Evolutionary conservation across 2,329 filamentous ascomycete species (phyloP).

Genomic region (Daldinia sp.): DNA sequence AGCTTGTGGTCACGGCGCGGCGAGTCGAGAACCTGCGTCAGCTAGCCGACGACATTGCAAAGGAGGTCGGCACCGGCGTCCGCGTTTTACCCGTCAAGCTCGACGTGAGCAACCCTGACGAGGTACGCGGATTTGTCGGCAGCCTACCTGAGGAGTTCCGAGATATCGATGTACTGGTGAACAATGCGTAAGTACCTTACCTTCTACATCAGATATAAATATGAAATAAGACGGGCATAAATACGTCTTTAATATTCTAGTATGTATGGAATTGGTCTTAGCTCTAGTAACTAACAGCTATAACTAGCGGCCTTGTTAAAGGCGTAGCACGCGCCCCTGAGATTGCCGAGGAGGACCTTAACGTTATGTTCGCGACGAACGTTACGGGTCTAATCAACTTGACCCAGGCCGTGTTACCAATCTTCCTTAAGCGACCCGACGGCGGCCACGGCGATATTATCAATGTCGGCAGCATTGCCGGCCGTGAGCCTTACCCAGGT

Average conservation of each 20-base stretch:
- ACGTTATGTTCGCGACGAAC: constrained; percentile 91
- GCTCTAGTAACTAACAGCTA: background rate
- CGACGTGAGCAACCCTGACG: constrained; percentile 84
- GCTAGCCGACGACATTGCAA: constrained; percentile 79
- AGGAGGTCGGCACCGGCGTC: constrained; percentile 82
- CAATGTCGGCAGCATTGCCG: constrained; percentile 75
- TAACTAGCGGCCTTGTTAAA: constrained; percentile 82
- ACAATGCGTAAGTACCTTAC: constrained; percentile 81
- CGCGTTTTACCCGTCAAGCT: constrained; percentile 85
- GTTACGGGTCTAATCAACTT: constrained; percentile 95
- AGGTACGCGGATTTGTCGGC: constrained; percentile 78
- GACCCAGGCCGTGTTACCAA: constrained; percentile 89
- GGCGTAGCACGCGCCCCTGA: constrained; percentile 87
- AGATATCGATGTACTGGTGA: constrained; percentile 89
- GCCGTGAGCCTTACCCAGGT: constrained; percentile 77
- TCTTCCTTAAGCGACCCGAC: constrained; percentile 81
- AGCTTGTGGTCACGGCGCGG: constrained; percentile 89
- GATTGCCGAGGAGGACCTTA: constrained; percentile 84
- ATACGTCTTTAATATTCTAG: background rate
- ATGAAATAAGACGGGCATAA: background rate
- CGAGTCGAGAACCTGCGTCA: constrained; percentile 82
- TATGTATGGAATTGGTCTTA: background rate
- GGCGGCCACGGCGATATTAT: constrained; percentile 92
- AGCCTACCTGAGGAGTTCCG: constrained; percentile 83
- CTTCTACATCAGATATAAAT: background rate